A percentile compares a stretch with the other conserved stretches of the same genome.
Evolutionary conservation across 495 filamentous ascomycete genomes (phyloP).

Genomic region (Neurospora sp.): DNA sequence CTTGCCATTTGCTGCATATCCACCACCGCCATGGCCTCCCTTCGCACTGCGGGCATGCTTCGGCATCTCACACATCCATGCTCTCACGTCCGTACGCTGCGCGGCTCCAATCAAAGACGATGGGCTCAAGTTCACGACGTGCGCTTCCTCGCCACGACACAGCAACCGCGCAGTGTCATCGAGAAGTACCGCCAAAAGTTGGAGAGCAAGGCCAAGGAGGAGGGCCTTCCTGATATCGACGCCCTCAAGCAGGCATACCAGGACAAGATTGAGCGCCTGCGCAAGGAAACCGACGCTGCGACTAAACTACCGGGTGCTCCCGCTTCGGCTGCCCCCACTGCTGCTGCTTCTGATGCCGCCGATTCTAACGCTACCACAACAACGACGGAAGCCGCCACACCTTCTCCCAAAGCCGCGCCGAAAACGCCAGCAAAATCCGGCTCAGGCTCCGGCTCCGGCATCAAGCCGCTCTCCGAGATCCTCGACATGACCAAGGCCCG

Average conservation of each 20-base stretch:
- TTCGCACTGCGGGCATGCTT: conserved; percentile 13
- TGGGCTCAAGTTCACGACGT: conserved; percentile 91
- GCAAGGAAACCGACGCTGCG: conserved; percentile 40
- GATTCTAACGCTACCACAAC: background rate
- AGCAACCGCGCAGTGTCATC: conserved; percentile 47
- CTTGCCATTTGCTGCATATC: conserved; percentile 19
- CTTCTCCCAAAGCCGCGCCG: conserved; percentile 2
- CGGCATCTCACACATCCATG: conserved; percentile 21
- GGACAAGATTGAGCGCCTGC: conserved; percentile 63
- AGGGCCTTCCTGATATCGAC: conserved; percentile 63
- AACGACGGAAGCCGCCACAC: background rate
- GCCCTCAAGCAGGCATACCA: conserved; percentile 73
- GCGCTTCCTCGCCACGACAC: conserved; percentile 63
- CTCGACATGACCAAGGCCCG: conserved; percentile 71
- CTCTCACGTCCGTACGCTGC: conserved; percentile 15
- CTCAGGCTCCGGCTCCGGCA: conserved; percentile 17
- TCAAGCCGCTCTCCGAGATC: conserved; percentile 76
- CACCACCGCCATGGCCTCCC: conserved; percentile 9
- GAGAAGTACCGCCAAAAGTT: conserved; percentile 88
- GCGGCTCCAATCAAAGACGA: conserved; percentile 50
- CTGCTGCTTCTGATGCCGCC: background rate
- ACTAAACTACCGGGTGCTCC: conserved; percentile 15
- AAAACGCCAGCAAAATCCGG: conserved; percentile 6
- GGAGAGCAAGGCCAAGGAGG: conserved; percentile 66
- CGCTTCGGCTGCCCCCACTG: conserved; percentile 36